Evolutionary conservation across 352 stramenopile species (phyloP).

Genomic region (Bremia lactucae): DNA sequence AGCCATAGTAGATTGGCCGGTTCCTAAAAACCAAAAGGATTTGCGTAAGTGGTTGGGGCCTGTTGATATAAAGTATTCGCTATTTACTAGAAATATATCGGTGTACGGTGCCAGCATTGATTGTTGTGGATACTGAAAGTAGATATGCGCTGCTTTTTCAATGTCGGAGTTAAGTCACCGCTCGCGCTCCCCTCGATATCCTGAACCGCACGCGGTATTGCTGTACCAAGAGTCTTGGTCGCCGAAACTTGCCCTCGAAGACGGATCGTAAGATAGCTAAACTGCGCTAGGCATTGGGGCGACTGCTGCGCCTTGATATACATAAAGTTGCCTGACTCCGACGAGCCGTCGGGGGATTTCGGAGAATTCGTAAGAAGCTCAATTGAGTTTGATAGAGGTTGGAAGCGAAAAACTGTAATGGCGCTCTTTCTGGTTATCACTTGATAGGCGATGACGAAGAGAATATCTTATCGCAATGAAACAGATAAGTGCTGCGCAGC

Average conservation of each 20-base stretch:
- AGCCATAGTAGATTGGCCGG: no score
- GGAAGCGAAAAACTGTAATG: slow-evolving; percentile 27
- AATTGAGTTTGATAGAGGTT: slow-evolving; percentile 27
- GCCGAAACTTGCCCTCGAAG: slow-evolving; percentile 28
- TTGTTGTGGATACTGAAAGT: no score
- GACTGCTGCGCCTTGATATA: slow-evolving; percentile 37
- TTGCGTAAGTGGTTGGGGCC: no score
- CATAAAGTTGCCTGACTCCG: slow-evolving; percentile 39
- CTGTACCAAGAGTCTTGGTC: slow-evolving; percentile 27
- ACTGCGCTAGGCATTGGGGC: slow-evolving; percentile 23
- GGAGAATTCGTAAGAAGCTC: slow-evolving; percentile 31
- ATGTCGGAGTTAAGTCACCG: no score
- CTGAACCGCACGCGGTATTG: slow-evolving; percentile 15
- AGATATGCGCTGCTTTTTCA: no score
- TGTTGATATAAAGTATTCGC: no score
- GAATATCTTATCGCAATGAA: slow-evolving; percentile 20
- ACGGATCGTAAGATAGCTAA: slow-evolving; percentile 49
- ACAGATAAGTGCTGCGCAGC: slow-evolving; percentile 17
- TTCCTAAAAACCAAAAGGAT: no score
- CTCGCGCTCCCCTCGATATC: no score
- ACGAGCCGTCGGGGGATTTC: slow-evolving; percentile 20
- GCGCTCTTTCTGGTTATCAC: slow-evolving; percentile 16
- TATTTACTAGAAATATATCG: no score
- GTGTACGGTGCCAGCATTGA: no score
- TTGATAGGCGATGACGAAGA: slow-evolving; percentile 12